A percentile compares a stretch with the other conserved stretches of the same genome.
Conservation (phyloP, 345 rosid genomes). For the Ceriops tagal region DNA sequence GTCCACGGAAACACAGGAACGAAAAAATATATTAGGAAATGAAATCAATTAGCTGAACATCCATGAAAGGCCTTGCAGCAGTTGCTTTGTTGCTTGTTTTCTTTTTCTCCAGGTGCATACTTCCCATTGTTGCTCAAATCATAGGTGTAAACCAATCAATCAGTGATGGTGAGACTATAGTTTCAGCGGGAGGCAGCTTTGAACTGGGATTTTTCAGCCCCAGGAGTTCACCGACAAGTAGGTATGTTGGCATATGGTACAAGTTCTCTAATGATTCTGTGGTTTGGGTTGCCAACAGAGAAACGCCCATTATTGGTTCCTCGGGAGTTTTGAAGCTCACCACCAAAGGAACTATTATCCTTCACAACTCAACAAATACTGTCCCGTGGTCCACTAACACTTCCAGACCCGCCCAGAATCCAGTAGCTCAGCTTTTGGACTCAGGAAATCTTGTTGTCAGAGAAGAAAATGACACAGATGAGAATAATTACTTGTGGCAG, state of each 20-base stretch:
- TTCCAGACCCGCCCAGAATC: constrained; percentile 1
- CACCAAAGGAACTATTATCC: constrained; percentile 10
- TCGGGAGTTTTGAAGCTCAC: constrained; percentile 20
- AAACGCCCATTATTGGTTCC: constrained; percentile 12
- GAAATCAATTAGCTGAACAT: not conserved
- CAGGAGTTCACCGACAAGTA: not conserved
- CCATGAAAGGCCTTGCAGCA: constrained; percentile 7
- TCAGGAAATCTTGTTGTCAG: constrained; percentile 29
- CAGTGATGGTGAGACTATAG: constrained; percentile 26
- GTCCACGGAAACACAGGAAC: too few relatives aligned
- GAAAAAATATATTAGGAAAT: too few relatives aligned
- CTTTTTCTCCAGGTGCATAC: not conserved
- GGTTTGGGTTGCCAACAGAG: constrained; percentile 36
- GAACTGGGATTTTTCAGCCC: constrained; percentile 35
- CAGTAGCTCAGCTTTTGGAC: constrained; percentile 25
- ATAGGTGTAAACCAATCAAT: constrained; percentile 14
- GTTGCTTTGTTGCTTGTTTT: not conserved
- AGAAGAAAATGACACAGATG: constrained; percentile 6
- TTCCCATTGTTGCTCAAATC: constrained; percentile 12
- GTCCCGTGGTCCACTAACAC: constrained; percentile 5
- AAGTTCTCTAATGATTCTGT: constrained; percentile 10
- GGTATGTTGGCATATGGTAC: constrained; percentile 38
- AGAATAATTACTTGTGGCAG: constrained; percentile 17
- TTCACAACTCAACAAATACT: constrained; percentile 4
- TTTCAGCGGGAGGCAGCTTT: constrained; percentile 20